These are phyloP conservation scores for Botrytis pseudocinerea DNA, from an alignment of 2,329 filamentous ascomycete species.

Conservation along the genomic window DNA sequence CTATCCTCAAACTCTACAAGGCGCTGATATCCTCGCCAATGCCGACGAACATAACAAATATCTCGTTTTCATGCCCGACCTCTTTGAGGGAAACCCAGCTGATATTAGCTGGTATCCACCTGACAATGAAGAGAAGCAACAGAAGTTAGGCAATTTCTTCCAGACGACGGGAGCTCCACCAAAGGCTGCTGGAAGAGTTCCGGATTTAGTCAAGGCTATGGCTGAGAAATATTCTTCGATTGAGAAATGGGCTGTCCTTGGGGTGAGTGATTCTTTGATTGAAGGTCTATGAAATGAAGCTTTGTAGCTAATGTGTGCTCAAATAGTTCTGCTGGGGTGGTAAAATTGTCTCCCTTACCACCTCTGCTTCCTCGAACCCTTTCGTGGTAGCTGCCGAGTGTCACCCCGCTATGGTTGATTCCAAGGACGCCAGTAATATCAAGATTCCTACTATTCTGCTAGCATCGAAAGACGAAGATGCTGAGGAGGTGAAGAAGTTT, in stretches of 20 bases:
- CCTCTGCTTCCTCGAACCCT: slow-evolving; percentile 35
- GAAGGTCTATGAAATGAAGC: not conserved
- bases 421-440: slow-evolving; percentile 59
- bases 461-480: slow-evolving; percentile 64
- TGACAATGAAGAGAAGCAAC: slow-evolving; percentile 60
- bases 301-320: not conserved
- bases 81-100: slow-evolving; percentile 66
- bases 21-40: slow-evolving; percentile 64
- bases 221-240: slow-evolving; percentile 55
- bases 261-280: slow-evolving; percentile 25
- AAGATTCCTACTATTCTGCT: slow-evolving; percentile 63
- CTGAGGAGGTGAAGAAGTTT: slow-evolving; percentile 48
- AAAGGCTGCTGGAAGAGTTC: slow-evolving; percentile 50
- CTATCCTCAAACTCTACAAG: slow-evolving; percentile 69
- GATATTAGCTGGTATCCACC: slow-evolving; percentile 58
- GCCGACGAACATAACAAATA: slow-evolving; percentile 62
- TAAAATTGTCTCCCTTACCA: slow-evolving; percentile 37
- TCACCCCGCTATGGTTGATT: slow-evolving; percentile 66
- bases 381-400: slow-evolving; percentile 56
- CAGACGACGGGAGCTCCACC: slow-evolving; percentile 36
- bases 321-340: slow-evolving; percentile 41
- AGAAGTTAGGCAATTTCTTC: slow-evolving; percentile 60
- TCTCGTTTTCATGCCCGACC: slow-evolving; percentile 88
- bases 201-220: slow-evolving; percentile 50
- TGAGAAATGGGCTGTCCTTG: slow-evolving; percentile 45